Conservation (phyloP, 148 eudicot species). For the Chenopodium formosanum region DNA sequence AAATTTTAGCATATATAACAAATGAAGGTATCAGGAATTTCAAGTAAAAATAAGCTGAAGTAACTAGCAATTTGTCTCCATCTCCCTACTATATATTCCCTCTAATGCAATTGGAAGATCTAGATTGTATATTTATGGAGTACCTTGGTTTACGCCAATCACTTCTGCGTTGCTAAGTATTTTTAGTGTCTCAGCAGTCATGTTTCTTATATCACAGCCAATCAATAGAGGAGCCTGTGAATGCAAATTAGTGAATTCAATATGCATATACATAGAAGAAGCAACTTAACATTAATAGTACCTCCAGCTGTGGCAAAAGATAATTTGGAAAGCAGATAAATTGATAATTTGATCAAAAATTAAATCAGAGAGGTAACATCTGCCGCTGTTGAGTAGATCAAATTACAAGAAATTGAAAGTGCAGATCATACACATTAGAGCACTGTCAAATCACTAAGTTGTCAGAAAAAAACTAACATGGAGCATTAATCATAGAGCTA, state of each 20-base stretch:
- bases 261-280: not conserved
- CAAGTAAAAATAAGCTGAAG: not conserved
- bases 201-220: constrained; percentile 92
- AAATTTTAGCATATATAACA: not conserved
- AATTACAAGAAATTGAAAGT: not conserved
- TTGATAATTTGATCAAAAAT: not conserved
- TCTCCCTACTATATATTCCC: not conserved
- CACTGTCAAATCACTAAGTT: not conserved
- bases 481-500: not conserved
- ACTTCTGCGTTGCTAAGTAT: constrained; percentile 78
- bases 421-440: not conserved
- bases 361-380: not conserved
- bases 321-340: not conserved
- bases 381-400: not conserved
- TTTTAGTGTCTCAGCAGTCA: constrained; percentile 81
- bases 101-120: not conserved
- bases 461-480: not conserved
- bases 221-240: constrained; percentile 85
- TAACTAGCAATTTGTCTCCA: not conserved
- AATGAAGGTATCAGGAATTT: not conserved
- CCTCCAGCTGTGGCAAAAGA: not conserved
- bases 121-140: not conserved
- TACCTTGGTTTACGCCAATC: constrained; percentile 94
- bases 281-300: not conserved
- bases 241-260: constrained; percentile 12